Evolutionary conservation across 495 filamentous ascomycete species (phyloP).

Genomic region (Bombardia bombarda): DNA sequence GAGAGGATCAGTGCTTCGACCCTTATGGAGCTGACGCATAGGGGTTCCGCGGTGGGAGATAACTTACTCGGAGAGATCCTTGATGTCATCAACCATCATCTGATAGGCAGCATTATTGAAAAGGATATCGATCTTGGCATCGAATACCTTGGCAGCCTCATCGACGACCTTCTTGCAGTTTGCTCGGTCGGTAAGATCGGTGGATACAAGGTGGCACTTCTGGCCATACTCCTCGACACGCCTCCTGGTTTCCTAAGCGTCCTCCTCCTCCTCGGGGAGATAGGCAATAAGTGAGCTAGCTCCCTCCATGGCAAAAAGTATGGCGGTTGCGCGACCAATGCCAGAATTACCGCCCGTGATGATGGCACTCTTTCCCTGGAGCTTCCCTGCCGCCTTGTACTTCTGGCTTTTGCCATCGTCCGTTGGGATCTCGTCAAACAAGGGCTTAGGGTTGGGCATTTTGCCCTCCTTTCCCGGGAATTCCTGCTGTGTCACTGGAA

Average conservation of each 20-base stretch:
- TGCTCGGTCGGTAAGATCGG: conserved; percentile 52
- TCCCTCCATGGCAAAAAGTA: conserved; percentile 79
- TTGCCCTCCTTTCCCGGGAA: conserved; percentile 62
- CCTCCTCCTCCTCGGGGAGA: conserved; percentile 66
- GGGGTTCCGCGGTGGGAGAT: background rate
- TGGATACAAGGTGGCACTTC: conserved; percentile 51
- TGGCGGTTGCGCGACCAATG: conserved; percentile 70
- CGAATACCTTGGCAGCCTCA: conserved; percentile 53
- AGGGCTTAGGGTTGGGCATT: conserved; percentile 54
- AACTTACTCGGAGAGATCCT: conserved; percentile 60
- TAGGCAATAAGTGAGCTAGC: conserved; percentile 69
- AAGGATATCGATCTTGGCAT: conserved; percentile 59
- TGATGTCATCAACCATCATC: conserved; percentile 65
- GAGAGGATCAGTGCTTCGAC: too few relatives aligned
- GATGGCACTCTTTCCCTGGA: conserved; percentile 63
- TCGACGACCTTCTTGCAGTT: conserved; percentile 68
- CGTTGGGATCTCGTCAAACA: conserved; percentile 59
- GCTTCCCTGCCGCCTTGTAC: conserved; percentile 74
- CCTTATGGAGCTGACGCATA: too few relatives aligned
- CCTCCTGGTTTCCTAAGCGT: conserved; percentile 66
- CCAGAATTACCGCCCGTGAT: conserved; percentile 82
- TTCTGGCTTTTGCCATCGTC: conserved; percentile 61
- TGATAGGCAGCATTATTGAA: conserved; percentile 78
- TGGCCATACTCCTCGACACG: conserved; percentile 57
- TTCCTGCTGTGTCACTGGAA: conserved; percentile 59